Conservation (phyloP, 106 monocot species). For the Narthecium ossifragum region DNA sequence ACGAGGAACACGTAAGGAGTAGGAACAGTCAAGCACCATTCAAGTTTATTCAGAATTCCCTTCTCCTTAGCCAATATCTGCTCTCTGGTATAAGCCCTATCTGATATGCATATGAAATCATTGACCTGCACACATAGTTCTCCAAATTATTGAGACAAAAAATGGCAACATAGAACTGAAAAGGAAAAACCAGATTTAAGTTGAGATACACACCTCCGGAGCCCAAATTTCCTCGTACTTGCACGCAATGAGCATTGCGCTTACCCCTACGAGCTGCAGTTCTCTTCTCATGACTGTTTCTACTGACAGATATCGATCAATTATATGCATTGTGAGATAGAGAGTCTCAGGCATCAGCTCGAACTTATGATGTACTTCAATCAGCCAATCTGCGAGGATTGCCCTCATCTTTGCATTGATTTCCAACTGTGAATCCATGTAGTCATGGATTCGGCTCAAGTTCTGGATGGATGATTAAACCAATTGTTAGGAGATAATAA, state of each 20-base stretch:
- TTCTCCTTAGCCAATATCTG: slow-evolving; percentile 55
- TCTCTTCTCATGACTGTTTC: slow-evolving; percentile 36
- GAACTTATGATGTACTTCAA: slow-evolving; percentile 67
- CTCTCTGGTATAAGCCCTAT: slow-evolving; percentile 39
- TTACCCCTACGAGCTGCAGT: slow-evolving; percentile 66
- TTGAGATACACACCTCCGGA: slow-evolving; percentile 35
- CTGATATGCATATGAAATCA: slow-evolving; percentile 68
- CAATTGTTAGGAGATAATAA: no score
- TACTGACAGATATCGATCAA: slow-evolving; percentile 52
- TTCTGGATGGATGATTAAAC: no score
- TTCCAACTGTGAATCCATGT: slow-evolving; percentile 55
- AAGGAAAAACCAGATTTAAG: not conserved
- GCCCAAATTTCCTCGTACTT: slow-evolving; percentile 86
- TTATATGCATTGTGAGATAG: slow-evolving; percentile 47
- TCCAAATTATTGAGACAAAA: not conserved
- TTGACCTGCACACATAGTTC: slow-evolving; percentile 25
- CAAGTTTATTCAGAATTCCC: slow-evolving; percentile 44
- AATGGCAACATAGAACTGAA: not conserved
- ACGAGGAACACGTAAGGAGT: slow-evolving; percentile 60
- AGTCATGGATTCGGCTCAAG: no score
- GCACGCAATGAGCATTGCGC: slow-evolving; percentile 71
- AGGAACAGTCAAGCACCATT: slow-evolving; percentile 69
- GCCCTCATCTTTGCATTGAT: slow-evolving; percentile 67
- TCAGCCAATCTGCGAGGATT: slow-evolving; percentile 66
- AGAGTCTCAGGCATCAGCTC: slow-evolving; percentile 67